These are phyloP conservation scores for Piper betle DNA, from an alignment of 164 flowering plant genomes.

Conservation along the genomic window DNA sequence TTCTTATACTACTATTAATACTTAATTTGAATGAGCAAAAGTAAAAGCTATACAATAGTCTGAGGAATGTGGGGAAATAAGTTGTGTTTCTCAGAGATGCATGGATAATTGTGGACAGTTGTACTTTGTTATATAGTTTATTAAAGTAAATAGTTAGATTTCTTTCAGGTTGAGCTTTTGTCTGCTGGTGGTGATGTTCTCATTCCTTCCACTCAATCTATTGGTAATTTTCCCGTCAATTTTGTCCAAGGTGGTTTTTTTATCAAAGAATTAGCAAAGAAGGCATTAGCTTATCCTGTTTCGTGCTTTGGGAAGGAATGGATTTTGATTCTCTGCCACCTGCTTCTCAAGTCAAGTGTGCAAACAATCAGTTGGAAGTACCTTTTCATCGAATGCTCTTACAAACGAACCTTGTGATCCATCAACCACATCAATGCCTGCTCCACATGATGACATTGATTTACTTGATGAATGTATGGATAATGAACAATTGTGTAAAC, in stretches of 20 bases:
- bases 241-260: neutral
- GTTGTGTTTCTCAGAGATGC: too few species aligned
- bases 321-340: slow-evolving; percentile 2
- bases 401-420: neutral
- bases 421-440: neutral
- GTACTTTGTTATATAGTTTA: too few species aligned
- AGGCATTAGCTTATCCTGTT: neutral
- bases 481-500: neutral
- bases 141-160: neutral
- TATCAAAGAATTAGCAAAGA: neutral
- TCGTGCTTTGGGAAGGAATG: neutral
- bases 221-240: neutral
- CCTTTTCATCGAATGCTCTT: neutral
- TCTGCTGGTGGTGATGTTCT: neutral
- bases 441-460: neutral
- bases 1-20: too few species aligned
- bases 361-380: neutral
- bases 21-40: too few species aligned
- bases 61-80: too few species aligned
- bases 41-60: too few species aligned
- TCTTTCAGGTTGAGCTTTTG: neutral
- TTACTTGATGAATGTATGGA: neutral
- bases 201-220: neutral
- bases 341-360: neutral
- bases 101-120: too few species aligned